Evolutionary conservation across 2,329 filamentous ascomycete species (phyloP).

Genomic region (Aspergillus ibericus): DNA sequence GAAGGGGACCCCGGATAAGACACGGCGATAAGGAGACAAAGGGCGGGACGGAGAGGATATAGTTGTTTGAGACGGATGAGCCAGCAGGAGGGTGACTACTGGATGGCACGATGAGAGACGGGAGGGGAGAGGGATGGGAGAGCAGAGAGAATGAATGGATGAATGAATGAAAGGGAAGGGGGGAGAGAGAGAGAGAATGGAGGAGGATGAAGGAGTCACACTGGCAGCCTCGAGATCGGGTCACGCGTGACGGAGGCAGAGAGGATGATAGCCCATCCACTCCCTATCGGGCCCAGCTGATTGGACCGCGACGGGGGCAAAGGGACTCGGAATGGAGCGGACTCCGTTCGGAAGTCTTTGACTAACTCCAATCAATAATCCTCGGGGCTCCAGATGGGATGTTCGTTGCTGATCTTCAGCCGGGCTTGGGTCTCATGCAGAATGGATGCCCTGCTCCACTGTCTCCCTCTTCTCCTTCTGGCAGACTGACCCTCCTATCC

Average conservation of each 20-base stretch:
- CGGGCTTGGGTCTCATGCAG: background rate
- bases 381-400: background rate
- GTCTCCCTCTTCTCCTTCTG: background rate
- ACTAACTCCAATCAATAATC: constrained; percentile 4
- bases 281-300: constrained; percentile 8
- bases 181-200: background rate
- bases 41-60: background rate
- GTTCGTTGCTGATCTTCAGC: background rate
- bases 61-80: background rate
- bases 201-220: constrained; percentile 14
- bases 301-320: constrained; percentile 2
- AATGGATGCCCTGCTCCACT: too few relatives aligned
- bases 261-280: background rate
- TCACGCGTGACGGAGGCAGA: too few relatives aligned
- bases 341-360: background rate
- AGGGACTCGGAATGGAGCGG: background rate
- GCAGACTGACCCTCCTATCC: background rate
- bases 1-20: constrained; percentile 4
- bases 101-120: background rate
- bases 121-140: background rate
- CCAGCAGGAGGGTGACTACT: background rate
- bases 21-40: background rate
- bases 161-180: background rate
- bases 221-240: constrained; percentile 3
- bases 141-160: background rate